Evolutionary conservation across 75 land plant species (phyloP).

Genomic region (Pinus albicaulis): DNA sequence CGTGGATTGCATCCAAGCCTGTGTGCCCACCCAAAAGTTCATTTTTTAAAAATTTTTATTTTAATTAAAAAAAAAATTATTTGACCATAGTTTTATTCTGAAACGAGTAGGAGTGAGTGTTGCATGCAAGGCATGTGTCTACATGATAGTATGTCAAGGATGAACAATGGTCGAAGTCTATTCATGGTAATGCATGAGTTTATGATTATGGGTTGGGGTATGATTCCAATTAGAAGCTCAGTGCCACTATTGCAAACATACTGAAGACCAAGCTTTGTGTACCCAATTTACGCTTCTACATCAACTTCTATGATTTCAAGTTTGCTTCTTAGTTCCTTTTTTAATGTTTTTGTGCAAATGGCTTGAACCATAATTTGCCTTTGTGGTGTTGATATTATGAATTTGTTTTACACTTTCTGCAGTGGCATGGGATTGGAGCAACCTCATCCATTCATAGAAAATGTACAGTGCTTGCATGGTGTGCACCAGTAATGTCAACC

Average conservation of each 20-base stretch:
- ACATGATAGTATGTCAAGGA: too few species aligned
- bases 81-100: too few species aligned
- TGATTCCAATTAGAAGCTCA: slow-evolving; percentile 60
- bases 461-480: slow-evolving; percentile 13
- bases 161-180: too few species aligned
- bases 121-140: too few species aligned
- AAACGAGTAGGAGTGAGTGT: too few species aligned
- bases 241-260: slow-evolving; percentile 54
- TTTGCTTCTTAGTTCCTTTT: background rate
- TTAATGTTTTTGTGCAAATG: background rate
- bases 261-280: slow-evolving; percentile 49
- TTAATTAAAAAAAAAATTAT: too few species aligned
- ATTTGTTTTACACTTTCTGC: background rate
- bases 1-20: too few species aligned
- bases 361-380: background rate
- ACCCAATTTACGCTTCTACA: slow-evolving; percentile 57
- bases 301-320: slow-evolving; percentile 67
- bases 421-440: background rate
- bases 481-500: background rate
- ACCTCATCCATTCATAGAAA: slow-evolving; percentile 9
- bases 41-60: too few species aligned
- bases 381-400: background rate
- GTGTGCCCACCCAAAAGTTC: too few species aligned
- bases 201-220: slow-evolving; percentile 36
- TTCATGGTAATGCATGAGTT: too few species aligned